Conservation (phyloP, 1,284 basidiomycete species). For the Ceratobasidium sp. region DNA sequence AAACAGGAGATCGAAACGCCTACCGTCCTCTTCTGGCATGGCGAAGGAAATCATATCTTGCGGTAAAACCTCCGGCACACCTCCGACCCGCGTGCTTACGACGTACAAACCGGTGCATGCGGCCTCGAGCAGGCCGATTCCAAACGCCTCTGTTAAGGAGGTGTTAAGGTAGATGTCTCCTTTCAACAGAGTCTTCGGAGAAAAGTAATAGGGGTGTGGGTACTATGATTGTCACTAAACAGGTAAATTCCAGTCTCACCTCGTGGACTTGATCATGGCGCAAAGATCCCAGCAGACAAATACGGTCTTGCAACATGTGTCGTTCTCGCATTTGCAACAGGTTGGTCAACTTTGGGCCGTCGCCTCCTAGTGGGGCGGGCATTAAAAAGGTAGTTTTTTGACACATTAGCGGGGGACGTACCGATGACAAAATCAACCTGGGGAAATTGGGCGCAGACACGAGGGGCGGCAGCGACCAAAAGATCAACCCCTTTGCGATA, state of each 20-base stretch:
- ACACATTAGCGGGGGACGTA: conserved; percentile 56
- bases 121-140: conserved; percentile 96
- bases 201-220: conserved; percentile 7
- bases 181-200: conserved; percentile 77
- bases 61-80: conserved; percentile 95
- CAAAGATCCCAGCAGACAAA: conserved; percentile 88
- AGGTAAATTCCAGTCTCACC: conserved; percentile 58
- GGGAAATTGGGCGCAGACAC: conserved; percentile 87
- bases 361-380: conserved; percentile 71
- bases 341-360: conserved; percentile 96
- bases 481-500: conserved; percentile 98
- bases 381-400: conserved; percentile 1
- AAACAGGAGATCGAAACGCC: conserved; percentile 49
- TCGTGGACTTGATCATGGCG: conserved; percentile 84
- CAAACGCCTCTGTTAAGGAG: conserved; percentile 96
- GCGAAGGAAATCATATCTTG: conserved; percentile 95
- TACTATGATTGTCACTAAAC: not conserved
- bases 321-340: conserved; percentile 97
- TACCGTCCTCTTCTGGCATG: conserved; percentile 85
- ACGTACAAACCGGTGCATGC: conserved; percentile 95
- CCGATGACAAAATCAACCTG: conserved; percentile 92
- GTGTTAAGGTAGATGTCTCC: conserved; percentile 97
- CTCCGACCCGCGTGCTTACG: conserved; percentile 94
- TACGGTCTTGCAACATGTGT: conserved; percentile 88
- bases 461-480: conserved; percentile 90